phyloP scores from a whole-genome alignment of 2,329 filamentous ascomycete genomes.

The Ophiocordyceps camponoti-leonardi region DNA sequence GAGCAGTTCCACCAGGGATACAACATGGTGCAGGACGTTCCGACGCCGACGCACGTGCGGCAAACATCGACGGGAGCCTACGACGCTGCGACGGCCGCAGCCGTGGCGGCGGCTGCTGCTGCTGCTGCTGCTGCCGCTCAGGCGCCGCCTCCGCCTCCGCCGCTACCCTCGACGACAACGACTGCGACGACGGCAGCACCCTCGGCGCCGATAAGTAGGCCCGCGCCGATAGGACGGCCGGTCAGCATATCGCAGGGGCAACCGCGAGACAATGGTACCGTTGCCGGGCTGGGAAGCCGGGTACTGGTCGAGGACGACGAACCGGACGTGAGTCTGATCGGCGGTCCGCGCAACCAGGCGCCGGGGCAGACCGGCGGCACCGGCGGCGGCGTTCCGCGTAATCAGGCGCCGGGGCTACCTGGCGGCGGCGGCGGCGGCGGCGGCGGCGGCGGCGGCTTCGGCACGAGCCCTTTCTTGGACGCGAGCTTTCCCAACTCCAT shows the following conservation, averaged over 20 bases:
- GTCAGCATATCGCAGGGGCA: conserved; percentile 49
- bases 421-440: too few relatives aligned
- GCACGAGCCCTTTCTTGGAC: conserved; percentile 23
- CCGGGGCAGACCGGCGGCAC: conserved; percentile 23
- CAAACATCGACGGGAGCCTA: conserved; percentile 58
- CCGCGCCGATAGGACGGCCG: conserved; percentile 76
- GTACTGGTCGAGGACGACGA: conserved; percentile 68
- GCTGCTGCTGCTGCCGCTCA: too few relatives aligned
- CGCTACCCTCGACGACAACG: background rate
- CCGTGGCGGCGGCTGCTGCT: background rate
- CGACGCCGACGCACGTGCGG: conserved; percentile 44
- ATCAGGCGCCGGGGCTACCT: conserved; percentile 32
- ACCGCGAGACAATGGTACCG: conserved; percentile 39
- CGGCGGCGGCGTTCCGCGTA: conserved; percentile 18
- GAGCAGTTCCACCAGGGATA: conserved; percentile 17
- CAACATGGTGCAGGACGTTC: conserved; percentile 13
- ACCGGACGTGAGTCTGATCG: conserved; percentile 17
- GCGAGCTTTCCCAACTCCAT: conserved; percentile 16
- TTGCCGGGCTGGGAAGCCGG: conserved; percentile 73
- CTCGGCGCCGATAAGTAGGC: conserved; percentile 61
- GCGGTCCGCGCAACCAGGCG: conserved; percentile 27
- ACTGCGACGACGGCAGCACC: background rate
- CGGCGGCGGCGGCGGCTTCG: conserved; percentile 15
- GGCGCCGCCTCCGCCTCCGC: too few relatives aligned
- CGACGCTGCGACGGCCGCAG: conserved; percentile 26